phyloP scores from a whole-genome alignment of 78 protist genomes.

The Polysphondylium violaceum region DNA sequence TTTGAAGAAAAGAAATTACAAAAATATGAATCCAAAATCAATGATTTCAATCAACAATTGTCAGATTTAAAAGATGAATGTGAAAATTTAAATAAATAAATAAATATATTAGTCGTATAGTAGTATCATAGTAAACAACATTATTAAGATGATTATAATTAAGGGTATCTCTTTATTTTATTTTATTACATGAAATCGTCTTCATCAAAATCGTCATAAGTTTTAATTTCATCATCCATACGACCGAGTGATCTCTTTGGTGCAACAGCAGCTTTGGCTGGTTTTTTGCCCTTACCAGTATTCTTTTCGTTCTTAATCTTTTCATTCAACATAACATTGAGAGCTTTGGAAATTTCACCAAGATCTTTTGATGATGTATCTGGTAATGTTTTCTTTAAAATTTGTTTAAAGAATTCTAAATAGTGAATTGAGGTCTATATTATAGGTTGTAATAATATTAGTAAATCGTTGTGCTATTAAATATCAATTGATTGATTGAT shows the following conservation, averaged over 20 bases:
- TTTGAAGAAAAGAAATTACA: constrained; percentile 17
- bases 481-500: not conserved
- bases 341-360: constrained; percentile 39
- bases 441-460: not conserved
- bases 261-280: constrained; percentile 28
- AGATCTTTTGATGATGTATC: constrained; percentile 21
- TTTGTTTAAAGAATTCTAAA: constrained; percentile 2
- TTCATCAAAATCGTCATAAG: constrained; percentile 38
- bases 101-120: not conserved
- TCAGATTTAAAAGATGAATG: not conserved
- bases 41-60: constrained; percentile 2
- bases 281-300: constrained; percentile 5
- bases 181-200: constrained; percentile 59
- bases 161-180: no score
- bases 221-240: constrained; percentile 30
- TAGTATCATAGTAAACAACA: no score
- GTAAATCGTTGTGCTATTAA: not conserved
- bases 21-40: not conserved
- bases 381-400: constrained; percentile 10
- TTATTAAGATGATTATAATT: no score
- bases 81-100: not conserved
- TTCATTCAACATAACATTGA: constrained; percentile 50
- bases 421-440: constrained; percentile 49
- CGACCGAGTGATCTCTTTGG: constrained; percentile 30
- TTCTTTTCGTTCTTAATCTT: constrained; percentile 51